Base-by-base conservation (phyloP, 148 eudicot genomes). In the Selenicereus undatus region DNA sequence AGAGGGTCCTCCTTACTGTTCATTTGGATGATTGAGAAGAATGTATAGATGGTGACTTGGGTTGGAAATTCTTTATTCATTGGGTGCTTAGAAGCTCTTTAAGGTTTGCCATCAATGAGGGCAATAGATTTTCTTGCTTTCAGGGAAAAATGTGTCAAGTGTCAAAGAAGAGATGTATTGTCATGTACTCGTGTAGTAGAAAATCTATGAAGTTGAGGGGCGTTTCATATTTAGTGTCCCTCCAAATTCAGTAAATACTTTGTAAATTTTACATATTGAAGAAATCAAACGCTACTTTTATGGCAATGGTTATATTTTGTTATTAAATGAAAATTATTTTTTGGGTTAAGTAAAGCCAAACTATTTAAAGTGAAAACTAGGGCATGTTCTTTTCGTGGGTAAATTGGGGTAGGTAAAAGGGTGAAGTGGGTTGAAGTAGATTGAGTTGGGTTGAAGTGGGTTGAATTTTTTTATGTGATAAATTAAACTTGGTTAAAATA, bases 1-100 rank as follows among this genome's bases (percentile, higher is more conserved):
- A 73, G 76, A 75, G 26, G 50, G 4, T 29, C 54, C n/a, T 43
- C 30, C 5, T 60, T 50, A 10, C 45, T 62, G 45, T 39, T 50
- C 5, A 30, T 32, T 26, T 68, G 74, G 77, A 72, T 72, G 48
- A 16, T 56, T 66, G 71, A 66, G 77, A 51, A 69, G 65, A 83
- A 8, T 84, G 79, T 80, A 86, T 78, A 79, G 77, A 17, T 71
- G 73, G 39, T 78, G 78, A 48, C 52, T 48, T 48, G 26, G 75
- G 71, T 50, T 36, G 54, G 64, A 74, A 65, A 84, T 88, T 86
- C 85, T 86, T 86, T 88, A 86, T 86, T 86, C 87, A 82, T 88
- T 79, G 85, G 81, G 48, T 62, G 50, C 29, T 32, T 80, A 76
- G 77, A 80, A 69, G 80, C 80, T 80, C 80, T 75, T 30, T 58